These are phyloP conservation scores for Ramicandelaber brevisporus DNA, from an alignment of 192 early-diverging fungal species.

Conservation along the genomic window DNA sequence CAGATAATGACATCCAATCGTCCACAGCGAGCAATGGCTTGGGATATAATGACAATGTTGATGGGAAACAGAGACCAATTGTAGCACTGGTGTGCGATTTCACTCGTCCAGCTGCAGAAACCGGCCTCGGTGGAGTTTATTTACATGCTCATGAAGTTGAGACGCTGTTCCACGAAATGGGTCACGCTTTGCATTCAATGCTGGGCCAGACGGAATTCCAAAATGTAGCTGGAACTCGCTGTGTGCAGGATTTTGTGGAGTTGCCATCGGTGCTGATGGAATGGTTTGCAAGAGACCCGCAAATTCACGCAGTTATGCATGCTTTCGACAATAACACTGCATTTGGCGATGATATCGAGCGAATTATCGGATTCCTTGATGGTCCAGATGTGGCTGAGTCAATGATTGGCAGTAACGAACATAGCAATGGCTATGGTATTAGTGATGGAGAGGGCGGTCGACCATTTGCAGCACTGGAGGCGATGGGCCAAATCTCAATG, in stretches of 20 bases:
- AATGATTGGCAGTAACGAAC: conserved; percentile 72
- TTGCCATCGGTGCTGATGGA: conserved; percentile 92
- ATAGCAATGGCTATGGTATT: no score
- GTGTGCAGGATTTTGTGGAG: conserved; percentile 90
- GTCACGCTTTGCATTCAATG: conserved; percentile 96
- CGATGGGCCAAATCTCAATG: conserved; percentile 3
- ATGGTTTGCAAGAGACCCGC: conserved; percentile 50
- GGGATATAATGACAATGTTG: conserved; percentile 1
- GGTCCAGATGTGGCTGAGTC: no score
- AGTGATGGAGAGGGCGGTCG: no score
- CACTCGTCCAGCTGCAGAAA: conserved; percentile 10
- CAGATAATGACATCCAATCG: conserved; percentile 45
- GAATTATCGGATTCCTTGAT: no score
- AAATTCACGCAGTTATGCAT: conserved; percentile 24
- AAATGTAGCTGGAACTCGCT: conserved; percentile 86
- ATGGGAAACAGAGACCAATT: conserved; percentile 16
- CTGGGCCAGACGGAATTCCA: conserved; percentile 85
- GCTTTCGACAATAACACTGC: no score
- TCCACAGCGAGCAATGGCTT: conserved; percentile 2
- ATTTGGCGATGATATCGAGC: no score
- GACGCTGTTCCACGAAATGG: conserved; percentile 98
- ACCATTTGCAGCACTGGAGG: conserved; percentile 8
- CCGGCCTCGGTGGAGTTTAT: conserved; percentile 33
- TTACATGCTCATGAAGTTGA: conserved; percentile 67
- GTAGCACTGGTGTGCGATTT: conserved; percentile 56